Percentiles rank a stretch among this genome's conserved stretches.
Conservation (phyloP, 345 rosid genomes). For the Eucalyptus tenuipes region DNA sequence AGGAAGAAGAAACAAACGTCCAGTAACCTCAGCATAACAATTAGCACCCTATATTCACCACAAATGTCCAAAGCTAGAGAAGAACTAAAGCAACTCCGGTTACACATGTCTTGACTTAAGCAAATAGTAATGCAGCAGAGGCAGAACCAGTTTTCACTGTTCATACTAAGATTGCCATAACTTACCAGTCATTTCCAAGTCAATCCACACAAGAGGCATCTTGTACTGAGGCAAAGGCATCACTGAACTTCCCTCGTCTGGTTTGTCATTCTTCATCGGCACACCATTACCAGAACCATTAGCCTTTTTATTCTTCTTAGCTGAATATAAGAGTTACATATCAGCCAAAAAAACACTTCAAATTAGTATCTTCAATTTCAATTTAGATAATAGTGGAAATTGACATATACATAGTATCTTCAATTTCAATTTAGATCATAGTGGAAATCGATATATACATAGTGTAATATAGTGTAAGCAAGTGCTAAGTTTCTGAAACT, state of each 20-base stretch:
- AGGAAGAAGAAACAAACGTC: neutral
- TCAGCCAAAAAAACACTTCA: neutral
- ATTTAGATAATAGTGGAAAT: neutral
- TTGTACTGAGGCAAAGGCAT: constrained; percentile 10
- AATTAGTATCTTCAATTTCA: neutral
- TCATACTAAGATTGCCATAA: neutral
- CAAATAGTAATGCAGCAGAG: neutral
- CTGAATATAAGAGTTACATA: constrained; percentile 1
- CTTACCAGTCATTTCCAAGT: constrained; percentile 92
- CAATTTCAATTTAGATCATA: neutral
- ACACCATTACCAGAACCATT: neutral
- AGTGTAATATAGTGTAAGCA: neutral
- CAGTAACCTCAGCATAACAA: neutral
- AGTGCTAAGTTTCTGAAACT: neutral
- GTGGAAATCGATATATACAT: neutral
- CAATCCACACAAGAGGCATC: constrained; percentile 93
- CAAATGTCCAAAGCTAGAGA: neutral
- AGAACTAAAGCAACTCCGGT: neutral
- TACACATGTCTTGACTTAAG: neutral
- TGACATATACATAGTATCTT: neutral
- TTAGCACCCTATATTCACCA: neutral
- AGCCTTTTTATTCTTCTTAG: constrained; percentile 2
- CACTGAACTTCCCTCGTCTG: neutral
- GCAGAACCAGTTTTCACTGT: neutral
- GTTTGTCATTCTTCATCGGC: neutral